Conservation (phyloP, 352 stramenopile genomes). For the Halophytophthora polymorphica region DNA sequence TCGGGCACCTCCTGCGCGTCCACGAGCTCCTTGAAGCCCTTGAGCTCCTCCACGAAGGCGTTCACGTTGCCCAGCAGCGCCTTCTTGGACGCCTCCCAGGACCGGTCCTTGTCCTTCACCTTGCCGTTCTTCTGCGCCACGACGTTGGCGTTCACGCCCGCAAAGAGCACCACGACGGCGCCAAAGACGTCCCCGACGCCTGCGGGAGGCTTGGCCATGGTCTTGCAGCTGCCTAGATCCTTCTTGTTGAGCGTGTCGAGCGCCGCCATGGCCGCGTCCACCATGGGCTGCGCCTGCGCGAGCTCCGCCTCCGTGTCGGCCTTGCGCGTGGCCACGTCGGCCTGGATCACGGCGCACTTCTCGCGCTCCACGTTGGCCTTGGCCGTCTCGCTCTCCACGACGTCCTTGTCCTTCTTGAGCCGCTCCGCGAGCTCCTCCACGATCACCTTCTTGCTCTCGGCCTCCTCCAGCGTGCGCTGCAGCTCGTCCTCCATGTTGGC, state of each 20-base stretch:
- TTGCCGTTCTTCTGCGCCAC: conserved; percentile 92
- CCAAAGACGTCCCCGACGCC: conserved; percentile 88
- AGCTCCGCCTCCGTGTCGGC: conserved; percentile 76
- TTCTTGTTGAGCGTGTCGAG: conserved; percentile 90
- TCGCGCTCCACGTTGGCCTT: conserved; percentile 89
- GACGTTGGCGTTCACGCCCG: conserved; percentile 65
- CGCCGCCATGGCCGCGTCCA: conserved; percentile 86
- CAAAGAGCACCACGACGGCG: conserved; percentile 74
- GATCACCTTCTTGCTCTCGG: conserved; percentile 90
- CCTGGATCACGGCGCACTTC: conserved; percentile 90
- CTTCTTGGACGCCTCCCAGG: conserved; percentile 93
- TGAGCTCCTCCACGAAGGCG: conserved; percentile 91
- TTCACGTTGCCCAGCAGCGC: conserved; percentile 91
- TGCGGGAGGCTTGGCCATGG: conserved; percentile 87
- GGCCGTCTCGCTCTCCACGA: conserved; percentile 91
- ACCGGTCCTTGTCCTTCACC: conserved; percentile 92
- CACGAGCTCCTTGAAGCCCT: conserved; percentile 69
- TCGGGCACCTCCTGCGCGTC: conserved; percentile 69
- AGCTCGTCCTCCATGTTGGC: conserved; percentile 92
- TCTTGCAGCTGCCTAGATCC: conserved; percentile 90
- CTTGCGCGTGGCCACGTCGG: conserved; percentile 90
- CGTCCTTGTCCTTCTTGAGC: conserved; percentile 88
- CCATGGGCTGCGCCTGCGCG: conserved; percentile 68
- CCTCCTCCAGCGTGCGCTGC: conserved; percentile 86
- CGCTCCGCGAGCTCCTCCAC: conserved; percentile 92